phyloP scores from a whole-genome alignment of 1,284 basidiomycete genomes.

The Ceratobasidium sp. region DNA sequence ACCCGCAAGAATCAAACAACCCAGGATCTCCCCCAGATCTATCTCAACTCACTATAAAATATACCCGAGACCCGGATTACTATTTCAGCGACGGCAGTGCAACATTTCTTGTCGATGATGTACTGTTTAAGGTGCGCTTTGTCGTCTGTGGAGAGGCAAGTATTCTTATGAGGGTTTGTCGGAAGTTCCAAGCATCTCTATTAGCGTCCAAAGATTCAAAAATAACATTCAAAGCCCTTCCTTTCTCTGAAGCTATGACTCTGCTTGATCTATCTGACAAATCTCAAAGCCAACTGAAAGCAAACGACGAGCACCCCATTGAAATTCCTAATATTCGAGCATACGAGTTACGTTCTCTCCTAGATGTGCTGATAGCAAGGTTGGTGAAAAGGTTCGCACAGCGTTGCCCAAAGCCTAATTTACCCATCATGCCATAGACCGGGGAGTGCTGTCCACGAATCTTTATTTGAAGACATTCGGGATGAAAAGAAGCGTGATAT shows the following conservation, averaged over 20 bases:
- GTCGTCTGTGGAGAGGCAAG: neutral
- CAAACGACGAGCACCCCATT: neutral
- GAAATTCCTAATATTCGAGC: neutral
- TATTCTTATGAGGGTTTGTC: no score
- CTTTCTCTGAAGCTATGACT: neutral
- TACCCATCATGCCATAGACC: neutral
- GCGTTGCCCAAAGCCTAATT: neutral
- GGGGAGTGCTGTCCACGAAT: neutral
- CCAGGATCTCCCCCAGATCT: no score
- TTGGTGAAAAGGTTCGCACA: no score
- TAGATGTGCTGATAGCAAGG: no score
- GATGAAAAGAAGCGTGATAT: neutral
- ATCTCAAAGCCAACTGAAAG: neutral
- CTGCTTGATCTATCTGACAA: neutral
- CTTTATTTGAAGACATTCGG: neutral
- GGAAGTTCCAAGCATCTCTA: conserved; percentile 15
- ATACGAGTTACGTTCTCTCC: neutral
- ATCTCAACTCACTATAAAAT: no score
- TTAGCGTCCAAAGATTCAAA: neutral
- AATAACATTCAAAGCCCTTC: neutral
- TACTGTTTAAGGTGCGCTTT: conserved; percentile 13
- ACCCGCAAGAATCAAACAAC: neutral
- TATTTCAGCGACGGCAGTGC: conserved; percentile 28
- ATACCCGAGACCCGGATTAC: conserved; percentile 12
- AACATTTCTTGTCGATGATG: conserved; percentile 11